phyloP scores from a whole-genome alignment of 2,329 filamentous ascomycete genomes.

The Microcyclosporella mali region DNA sequence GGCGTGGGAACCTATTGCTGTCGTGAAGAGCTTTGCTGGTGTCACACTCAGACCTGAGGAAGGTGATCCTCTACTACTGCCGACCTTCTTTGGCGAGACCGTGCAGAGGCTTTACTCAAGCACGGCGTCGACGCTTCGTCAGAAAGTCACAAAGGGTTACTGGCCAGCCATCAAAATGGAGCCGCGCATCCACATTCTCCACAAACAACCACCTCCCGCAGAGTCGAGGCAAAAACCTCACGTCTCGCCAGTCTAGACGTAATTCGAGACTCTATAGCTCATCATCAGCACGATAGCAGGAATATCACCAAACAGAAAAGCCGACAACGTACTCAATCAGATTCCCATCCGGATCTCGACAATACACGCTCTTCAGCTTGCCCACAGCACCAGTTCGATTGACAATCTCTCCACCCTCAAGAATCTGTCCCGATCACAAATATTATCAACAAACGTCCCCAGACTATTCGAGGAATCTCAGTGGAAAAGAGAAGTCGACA shows the following conservation, averaged over 20 bases:
- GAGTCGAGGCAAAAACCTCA: slow-evolving; percentile 1
- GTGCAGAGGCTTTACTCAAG: slow-evolving; percentile 15
- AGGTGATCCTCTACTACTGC: slow-evolving; percentile 19
- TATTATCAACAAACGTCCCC: no score
- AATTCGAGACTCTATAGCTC: slow-evolving; percentile 25
- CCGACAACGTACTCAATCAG: slow-evolving; percentile 55
- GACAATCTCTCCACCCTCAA: slow-evolving; percentile 48
- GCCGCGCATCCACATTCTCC: slow-evolving; percentile 49
- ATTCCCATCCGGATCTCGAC: slow-evolving; percentile 57
- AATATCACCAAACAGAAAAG: neutral
- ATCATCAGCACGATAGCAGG: neutral
- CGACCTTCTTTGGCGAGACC: slow-evolving; percentile 8
- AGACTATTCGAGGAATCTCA: slow-evolving; percentile 3
- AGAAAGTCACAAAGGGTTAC: slow-evolving; percentile 43
- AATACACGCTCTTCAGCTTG: slow-evolving; percentile 52
- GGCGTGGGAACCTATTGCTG: slow-evolving; percentile 48
- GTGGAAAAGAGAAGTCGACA: neutral
- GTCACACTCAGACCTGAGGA: slow-evolving; percentile 41
- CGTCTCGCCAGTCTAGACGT: slow-evolving; percentile 18
- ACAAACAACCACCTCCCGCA: slow-evolving; percentile 24
- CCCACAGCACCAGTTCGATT: slow-evolving; percentile 52
- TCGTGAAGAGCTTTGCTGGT: slow-evolving; percentile 48
- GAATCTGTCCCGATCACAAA: no score
- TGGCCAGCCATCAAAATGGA: slow-evolving; percentile 52
- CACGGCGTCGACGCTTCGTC: slow-evolving; percentile 10